Base-by-base conservation (phyloP, 148 eudicot genomes). In the Rhododendron mucronatum region DNA sequence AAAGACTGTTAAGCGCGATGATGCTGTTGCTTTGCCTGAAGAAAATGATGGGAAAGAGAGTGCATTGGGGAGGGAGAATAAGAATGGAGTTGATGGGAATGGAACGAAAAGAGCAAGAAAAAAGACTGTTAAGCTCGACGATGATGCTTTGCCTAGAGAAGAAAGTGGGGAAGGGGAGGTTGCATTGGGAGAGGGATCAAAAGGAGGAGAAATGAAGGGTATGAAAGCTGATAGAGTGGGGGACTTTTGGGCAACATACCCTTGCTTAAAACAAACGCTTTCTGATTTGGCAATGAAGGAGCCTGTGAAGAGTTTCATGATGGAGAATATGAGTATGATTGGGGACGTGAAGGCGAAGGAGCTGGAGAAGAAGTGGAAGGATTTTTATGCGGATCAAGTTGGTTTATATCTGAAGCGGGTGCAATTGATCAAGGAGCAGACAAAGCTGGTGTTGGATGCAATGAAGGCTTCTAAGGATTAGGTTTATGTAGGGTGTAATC, bases 321-420 rank as follows among this genome's bases (percentile, higher is more conserved):
- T 83, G 84, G 77, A 33, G 23, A 50, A 28, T 30, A 67, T 89
- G 79, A 81, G 78, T 44, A 44, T 67, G 88, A 57, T 90, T 83
- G 94, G 90, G 37, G 76, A 48, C 37, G 85, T 41, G 21, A 78
- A 87, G 82, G 65, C 90, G 11, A 85, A 85, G 84, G 93, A 87
- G 65, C 78, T 91, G 89, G 89, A 93, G 21, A 86, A 71, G 14
- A 87, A 89, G 86, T 92, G 93, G 90, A 90, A 86, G 89, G 57
- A 87, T 18, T 85, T 88, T 55, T 35, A 30, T 26, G 12, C 81
- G n/a, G 88, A 71, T 8, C 91, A 89, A 79, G 53, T 28, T 21
- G 88, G 87, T 28, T 39, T 90, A 45, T 81, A 9, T 51, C 8
- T 86, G 2, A 44, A 61, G 44, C 84, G 87, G 84, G 5, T 86